Evolutionary conservation across 192 early-diverging fungal genomes (phyloP), one percentile per base, ranked within the genome.

Genomic region (Coemansia sp.): DNA sequence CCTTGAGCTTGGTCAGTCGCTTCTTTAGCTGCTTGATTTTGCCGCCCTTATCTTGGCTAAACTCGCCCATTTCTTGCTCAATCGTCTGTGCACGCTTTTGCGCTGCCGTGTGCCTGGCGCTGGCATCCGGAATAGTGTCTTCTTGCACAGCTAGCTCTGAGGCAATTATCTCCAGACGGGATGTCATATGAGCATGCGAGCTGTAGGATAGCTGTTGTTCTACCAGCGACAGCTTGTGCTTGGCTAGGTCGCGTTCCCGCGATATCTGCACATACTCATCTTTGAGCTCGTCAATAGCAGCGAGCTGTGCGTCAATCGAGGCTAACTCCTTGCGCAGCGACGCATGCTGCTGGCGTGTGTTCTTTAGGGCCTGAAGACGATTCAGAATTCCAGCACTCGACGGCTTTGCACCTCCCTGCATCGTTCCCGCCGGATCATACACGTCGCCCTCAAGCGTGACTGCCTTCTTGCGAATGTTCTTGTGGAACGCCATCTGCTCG

Each of bases 381-480:
- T 85, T 66, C 0, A 99, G 84, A 24, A 93, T 78, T 2, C 93
- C 93, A 0, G 84, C 75, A 5, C 88, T 88, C 9, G 74, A 79
- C 3, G 93, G 85, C 64, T 86, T 87, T 5, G 94, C 90, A 2
- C 97, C 97, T 59, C 97, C 97, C 12, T 94, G 90, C 62, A 99
- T 85, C 3, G 90, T 91, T 27, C 97, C 97, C 14, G 87, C 86
- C 9, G 97, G 96, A 66, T 98, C 95, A 73, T 99, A 99, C 3
- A 94, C 85, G 74, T 99, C 97, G 43, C 97, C 97, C 32, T 97
- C 95, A 0, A 91, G 70, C 3, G 97, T 98, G n/a, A 99, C 92
- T n/a, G 92, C 94, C 60, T 92, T 90, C 48, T 87, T 72, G 14
- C 87, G 84, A 37, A 99, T 89, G 47, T 82, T 82, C 57, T 90